A percentile compares a stretch with the other conserved stretches of the same genome.
phyloP scores from a whole-genome alignment of 768 basidiomycete species.

The Daedalea quercina region DNA sequence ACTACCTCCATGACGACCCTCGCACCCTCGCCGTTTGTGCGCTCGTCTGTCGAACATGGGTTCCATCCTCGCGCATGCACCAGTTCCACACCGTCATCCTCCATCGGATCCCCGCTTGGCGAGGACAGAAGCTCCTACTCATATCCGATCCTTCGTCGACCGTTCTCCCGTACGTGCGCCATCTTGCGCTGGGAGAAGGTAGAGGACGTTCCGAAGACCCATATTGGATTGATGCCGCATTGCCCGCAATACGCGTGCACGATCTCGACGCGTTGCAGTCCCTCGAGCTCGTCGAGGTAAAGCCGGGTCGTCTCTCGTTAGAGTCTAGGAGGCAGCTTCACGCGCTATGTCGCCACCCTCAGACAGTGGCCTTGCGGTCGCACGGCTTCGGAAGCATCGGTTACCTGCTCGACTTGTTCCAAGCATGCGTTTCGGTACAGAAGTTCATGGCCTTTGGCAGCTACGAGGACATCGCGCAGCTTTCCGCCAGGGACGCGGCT shows the following conservation, averaged over 20 bases:
- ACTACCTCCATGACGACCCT: slow-evolving; percentile 9
- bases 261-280: background rate
- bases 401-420: background rate
- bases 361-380: background rate
- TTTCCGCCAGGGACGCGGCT: too few relatives aligned
- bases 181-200: background rate
- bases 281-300: background rate
- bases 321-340: background rate
- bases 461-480: too few relatives aligned
- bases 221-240: background rate
- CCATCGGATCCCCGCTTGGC: background rate
- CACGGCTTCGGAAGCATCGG: background rate
- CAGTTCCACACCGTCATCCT: slow-evolving; percentile 10
- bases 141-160: background rate
- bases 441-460: background rate
- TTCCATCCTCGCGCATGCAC: slow-evolving; percentile 8
- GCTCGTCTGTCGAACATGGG: slow-evolving; percentile 8
- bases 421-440: background rate
- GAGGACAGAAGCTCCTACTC: background rate
- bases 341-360: background rate
- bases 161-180: background rate
- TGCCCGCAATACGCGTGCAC: background rate
- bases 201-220: background rate
- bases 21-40: slow-evolving; percentile 7
- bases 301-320: background rate